Evolutionary conservation across 2,329 filamentous ascomycete species (phyloP).

Genomic region (Fusarium sp.): DNA sequence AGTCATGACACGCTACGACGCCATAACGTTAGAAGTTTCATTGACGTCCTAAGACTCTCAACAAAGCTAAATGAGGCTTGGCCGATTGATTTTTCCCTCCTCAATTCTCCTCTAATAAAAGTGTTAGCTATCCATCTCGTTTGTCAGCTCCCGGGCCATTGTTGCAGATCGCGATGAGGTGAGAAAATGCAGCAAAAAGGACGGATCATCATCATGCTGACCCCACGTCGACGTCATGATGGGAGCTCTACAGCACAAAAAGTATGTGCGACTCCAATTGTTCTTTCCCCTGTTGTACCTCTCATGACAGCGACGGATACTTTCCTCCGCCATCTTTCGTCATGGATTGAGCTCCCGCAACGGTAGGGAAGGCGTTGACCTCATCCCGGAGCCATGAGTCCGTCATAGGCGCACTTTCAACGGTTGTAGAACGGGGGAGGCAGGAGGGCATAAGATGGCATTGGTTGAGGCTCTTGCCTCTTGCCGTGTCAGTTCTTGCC

Average conservation of each 20-base stretch:
- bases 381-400: conserved; percentile 26
- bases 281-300: conserved; percentile 13
- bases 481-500: neutral
- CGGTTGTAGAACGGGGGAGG: neutral
- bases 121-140: no score
- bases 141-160: conserved; percentile 3
- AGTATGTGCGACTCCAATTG: conserved; percentile 25
- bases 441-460: conserved; percentile 24
- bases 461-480: conserved; percentile 13
- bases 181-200: neutral
- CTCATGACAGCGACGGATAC: conserved; percentile 21
- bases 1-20: conserved; percentile 16
- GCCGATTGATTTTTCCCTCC: neutral
- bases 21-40: neutral
- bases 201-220: conserved; percentile 39
- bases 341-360: conserved; percentile 27
- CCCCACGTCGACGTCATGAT: conserved; percentile 45
- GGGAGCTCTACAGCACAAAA: conserved; percentile 15
- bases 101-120: no score
- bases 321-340: conserved; percentile 42
- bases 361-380: conserved; percentile 3
- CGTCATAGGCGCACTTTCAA: conserved; percentile 25
- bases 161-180: conserved; percentile 25
- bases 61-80: neutral
- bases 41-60: neutral